phyloP scores from a whole-genome alignment of 345 rosid species.

The Cardamine resedifolia region DNA sequence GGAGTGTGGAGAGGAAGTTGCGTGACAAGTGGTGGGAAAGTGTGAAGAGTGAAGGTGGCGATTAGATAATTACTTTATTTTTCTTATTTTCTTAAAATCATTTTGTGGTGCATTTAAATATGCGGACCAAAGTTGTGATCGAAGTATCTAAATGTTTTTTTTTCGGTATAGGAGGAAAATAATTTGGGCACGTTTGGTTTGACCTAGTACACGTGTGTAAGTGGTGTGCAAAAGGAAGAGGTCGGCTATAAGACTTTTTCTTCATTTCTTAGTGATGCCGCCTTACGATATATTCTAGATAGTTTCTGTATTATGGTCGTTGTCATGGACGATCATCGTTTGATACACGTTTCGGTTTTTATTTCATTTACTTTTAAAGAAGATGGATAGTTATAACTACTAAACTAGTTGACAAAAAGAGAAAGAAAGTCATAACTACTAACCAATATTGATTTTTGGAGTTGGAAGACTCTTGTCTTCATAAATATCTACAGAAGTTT shows the following conservation, averaged over 20 bases:
- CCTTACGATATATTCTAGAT: constrained; percentile 23
- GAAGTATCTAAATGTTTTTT: constrained; percentile 25
- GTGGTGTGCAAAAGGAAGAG: constrained; percentile 18
- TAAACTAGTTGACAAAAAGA: constrained; percentile 30
- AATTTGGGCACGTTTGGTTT: constrained; percentile 35
- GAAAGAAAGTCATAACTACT: constrained; percentile 4
- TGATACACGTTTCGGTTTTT: constrained; percentile 31
- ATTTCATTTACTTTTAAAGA: background rate
- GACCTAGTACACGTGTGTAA: constrained; percentile 38
- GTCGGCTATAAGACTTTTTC: constrained; percentile 30
- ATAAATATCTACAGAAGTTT: background rate
- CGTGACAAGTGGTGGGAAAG: constrained; percentile 40
- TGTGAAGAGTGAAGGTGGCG: constrained; percentile 31
- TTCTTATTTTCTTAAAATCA: no score
- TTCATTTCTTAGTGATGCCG: constrained; percentile 3
- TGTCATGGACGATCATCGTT: constrained; percentile 27
- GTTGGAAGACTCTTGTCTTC: background rate
- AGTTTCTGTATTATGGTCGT: constrained; percentile 13
- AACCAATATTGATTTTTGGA: constrained; percentile 13
- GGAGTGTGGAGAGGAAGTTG: constrained; percentile 45
- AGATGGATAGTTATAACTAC: constrained; percentile 21
- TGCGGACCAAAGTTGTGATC: constrained; percentile 28
- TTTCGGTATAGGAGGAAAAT: background rate
- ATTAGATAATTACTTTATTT: constrained; percentile 11
- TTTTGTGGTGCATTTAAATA: background rate